Conservation (phyloP, 768 basidiomycete species). For the Pilatotrama ljubarskyi region DNA sequence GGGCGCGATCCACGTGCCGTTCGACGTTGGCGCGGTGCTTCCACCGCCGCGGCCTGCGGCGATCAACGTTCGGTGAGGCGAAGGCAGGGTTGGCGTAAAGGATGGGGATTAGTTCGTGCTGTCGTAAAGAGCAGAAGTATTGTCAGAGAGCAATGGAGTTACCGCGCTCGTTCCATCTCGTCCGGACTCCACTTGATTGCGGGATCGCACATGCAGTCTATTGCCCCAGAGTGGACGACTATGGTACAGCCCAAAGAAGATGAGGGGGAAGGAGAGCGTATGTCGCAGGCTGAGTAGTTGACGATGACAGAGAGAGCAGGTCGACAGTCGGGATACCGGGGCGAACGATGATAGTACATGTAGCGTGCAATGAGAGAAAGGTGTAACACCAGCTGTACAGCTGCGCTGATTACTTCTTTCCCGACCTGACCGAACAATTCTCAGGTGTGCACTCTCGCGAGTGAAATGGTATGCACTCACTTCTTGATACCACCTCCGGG, state of each 20-base stretch:
- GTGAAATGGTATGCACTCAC: conserved; percentile 39
- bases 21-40: conserved; percentile 27
- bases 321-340: not conserved
- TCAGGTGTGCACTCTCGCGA: not conserved
- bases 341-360: not conserved
- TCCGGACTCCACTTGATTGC: not conserved
- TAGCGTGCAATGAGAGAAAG: not conserved
- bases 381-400: not conserved
- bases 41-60: conserved; percentile 26
- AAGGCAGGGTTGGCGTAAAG: not conserved
- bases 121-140: not conserved
- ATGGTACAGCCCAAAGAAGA: conserved; percentile 7
- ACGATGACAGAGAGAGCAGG: not conserved
- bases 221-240: conserved; percentile 4
- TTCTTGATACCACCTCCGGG: conserved; percentile 85
- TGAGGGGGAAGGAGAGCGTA: not conserved
- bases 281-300: not conserved
- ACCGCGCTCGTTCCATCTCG: not conserved
- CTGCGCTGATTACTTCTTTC: conserved; percentile 59
- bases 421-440: conserved; percentile 47
- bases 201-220: not conserved
- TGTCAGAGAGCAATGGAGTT: conserved; percentile 6
- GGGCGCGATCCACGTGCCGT: conserved; percentile 26
- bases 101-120: not conserved
- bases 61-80: conserved; percentile 17